These are phyloP conservation scores for Aplosporella prunicola DNA, from an alignment of 2,329 filamentous ascomycete species.

Conservation along the genomic window DNA sequence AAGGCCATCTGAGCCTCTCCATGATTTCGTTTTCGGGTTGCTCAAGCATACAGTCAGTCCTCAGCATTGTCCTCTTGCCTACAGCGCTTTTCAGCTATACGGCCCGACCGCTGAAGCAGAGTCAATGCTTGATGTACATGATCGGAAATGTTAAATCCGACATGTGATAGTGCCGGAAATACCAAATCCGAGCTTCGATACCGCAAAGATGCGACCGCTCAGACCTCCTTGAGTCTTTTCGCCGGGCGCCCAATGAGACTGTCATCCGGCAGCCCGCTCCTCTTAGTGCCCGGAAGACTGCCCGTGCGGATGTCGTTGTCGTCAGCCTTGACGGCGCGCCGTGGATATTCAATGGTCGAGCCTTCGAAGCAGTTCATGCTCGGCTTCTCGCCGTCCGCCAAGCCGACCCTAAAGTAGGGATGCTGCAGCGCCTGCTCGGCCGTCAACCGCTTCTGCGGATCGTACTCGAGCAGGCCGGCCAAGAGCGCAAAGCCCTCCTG, in stretches of 20 bases:
- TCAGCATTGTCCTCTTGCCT: too few relatives aligned
- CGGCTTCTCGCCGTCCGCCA: conserved; percentile 49
- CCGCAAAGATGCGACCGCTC: too few relatives aligned
- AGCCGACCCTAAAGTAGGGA: conserved; percentile 62
- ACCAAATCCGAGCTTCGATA: too few relatives aligned
- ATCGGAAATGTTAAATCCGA: too few relatives aligned
- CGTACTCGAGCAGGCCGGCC: conserved; percentile 78
- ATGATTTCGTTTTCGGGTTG: too few relatives aligned
- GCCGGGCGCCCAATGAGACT: conserved; percentile 48
- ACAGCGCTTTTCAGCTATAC: too few relatives aligned
- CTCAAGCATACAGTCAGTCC: too few relatives aligned
- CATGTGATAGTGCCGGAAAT: too few relatives aligned
- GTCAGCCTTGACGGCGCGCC: conserved; percentile 82
- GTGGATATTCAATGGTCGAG: conserved; percentile 77
- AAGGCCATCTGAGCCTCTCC: too few relatives aligned
- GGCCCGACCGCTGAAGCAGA: too few relatives aligned
- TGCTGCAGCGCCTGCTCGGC: conserved; percentile 84
- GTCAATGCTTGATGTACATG: too few relatives aligned
- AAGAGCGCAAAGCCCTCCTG: conserved; percentile 75
- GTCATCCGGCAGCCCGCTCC: conserved; percentile 78
- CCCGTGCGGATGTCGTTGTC: conserved; percentile 92
- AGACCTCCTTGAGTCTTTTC: conserved; percentile 45
- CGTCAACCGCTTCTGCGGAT: conserved; percentile 78
- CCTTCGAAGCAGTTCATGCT: conserved; percentile 85
- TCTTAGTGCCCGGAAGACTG: conserved; percentile 82